Percentiles rank a stretch among this genome's conserved stretches.
Evolutionary conservation across 441 rosid species (phyloP).

Genomic region (Adansonia grandidieri): DNA sequence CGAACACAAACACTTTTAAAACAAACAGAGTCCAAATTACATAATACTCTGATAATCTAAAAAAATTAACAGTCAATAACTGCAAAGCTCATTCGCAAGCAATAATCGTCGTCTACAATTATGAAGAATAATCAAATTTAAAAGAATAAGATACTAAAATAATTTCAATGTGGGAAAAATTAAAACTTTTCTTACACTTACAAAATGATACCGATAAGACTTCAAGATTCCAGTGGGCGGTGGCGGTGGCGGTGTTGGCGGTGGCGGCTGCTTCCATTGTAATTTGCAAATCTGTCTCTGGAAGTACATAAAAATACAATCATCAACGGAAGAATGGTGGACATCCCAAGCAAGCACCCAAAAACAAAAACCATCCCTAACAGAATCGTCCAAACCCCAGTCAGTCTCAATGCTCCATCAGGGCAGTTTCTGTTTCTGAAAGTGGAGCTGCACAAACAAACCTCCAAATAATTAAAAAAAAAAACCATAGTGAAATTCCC

Average conservation of each 20-base stretch:
- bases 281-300: no score
- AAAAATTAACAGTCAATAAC: no score
- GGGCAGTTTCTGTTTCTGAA: constrained; percentile 90
- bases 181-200: background rate
- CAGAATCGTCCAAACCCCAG: constrained; percentile 20
- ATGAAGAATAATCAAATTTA: background rate
- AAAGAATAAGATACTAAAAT: background rate
- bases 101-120: background rate
- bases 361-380: constrained; percentile 34
- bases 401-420: constrained; percentile 79
- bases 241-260: background rate
- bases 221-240: background rate
- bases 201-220: background rate
- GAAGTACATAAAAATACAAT: no score
- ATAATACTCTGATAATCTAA: background rate
- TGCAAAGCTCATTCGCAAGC: background rate
- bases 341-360: constrained; percentile 30
- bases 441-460: constrained; percentile 77
- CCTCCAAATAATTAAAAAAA: background rate
- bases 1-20: no score
- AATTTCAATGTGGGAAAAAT: background rate
- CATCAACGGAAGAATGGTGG: constrained; percentile 28
- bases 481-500: background rate
- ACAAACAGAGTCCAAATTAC: no score
- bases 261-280: background rate